Evolutionary conservation across 345 rosid species (phyloP), one percentile per base, ranked within the genome.

Genomic region (Citrus medica): DNA sequence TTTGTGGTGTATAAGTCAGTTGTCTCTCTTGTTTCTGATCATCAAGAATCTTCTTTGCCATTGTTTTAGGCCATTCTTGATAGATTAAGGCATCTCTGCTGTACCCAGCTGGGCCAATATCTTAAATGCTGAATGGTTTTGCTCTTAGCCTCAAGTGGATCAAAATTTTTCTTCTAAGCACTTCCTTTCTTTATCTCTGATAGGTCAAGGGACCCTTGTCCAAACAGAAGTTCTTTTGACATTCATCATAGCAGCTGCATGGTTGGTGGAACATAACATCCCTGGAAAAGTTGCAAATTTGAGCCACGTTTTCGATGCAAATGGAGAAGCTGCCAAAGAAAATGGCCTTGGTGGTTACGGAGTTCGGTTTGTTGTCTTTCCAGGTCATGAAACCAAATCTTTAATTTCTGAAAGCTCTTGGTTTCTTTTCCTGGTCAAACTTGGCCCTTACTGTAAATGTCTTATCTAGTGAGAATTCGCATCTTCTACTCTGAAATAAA

Each of bases 191-290:
- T 46, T 12, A 3, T 65, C 27, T 37, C 76, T 28, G 42, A 55
- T 74, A 56, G 63, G 65, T 63, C 33, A 70, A 55, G 66, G 76
- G 81, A 21, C 53, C 79, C 80, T 22, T 9, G 4, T 9, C 32
- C 21, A 35, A 62, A 27, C 53, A 33, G 22, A 59, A 58, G 2
- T 76, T 46, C 35, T 76, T 76, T 56, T 56, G 55, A 51, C 46
- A 8, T 74, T 60, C 14, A 67, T 59, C 63, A 68, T 22, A 71
- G 79, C 62, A 62, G 67, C 6, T 37, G 61, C 76, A 74, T 55
- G 70, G 79, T 75, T 82, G 82, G 79, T 75, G 69, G 60, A 55
- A 71, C 58, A 69, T 75, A 63, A 74, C 77, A 74, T 70, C 65
- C 68, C 58, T 24, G 25, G 10, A 24, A 5, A 27, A 9, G 7